Evolutionary conservation across 176 grass and related monocot species (phyloP).

Genomic region (Oryza longistaminata): DNA sequence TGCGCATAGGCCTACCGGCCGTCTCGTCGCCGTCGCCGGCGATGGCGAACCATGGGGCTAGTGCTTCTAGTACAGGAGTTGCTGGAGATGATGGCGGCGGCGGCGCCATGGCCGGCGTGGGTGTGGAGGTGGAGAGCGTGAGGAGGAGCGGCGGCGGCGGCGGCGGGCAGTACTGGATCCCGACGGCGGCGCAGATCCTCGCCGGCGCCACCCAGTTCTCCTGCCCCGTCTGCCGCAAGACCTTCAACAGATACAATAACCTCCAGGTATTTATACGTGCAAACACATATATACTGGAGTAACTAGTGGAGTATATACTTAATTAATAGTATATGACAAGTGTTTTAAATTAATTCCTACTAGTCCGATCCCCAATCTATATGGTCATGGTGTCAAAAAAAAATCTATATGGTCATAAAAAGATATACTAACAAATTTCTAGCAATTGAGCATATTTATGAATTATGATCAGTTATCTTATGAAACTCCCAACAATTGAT

Average conservation of each 20-base stretch:
- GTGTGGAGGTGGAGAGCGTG: slow-evolving; percentile 28
- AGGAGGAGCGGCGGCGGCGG: slow-evolving; percentile 32
- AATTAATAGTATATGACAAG: too few species aligned
- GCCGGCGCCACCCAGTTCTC: slow-evolving; percentile 66
- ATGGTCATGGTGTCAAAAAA: too few species aligned
- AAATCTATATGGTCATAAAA: too few species aligned
- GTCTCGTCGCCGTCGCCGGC: not conserved
- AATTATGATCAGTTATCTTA: too few species aligned
- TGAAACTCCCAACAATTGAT: too few species aligned
- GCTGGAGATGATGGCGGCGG: slow-evolving; percentile 8
- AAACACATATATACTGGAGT: too few species aligned
- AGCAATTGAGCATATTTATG: too few species aligned
- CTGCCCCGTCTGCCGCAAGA: slow-evolving; percentile 66
- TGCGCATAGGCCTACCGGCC: slow-evolving; percentile 56
- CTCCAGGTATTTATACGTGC: slow-evolving; percentile 40
- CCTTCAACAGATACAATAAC: slow-evolving; percentile 82
- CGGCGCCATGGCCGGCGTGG: not conserved
- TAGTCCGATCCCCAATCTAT: too few species aligned
- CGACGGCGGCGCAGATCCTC: slow-evolving; percentile 62
- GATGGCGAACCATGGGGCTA: not conserved
- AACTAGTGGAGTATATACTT: too few species aligned
- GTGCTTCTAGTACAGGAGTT: not conserved
- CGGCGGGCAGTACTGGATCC: slow-evolving; percentile 67
- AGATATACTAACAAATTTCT: too few species aligned
- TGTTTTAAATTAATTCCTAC: too few species aligned